phyloP scores from a whole-genome alignment of 2,329 filamentous ascomycete species.

The Zymoseptoria brevis region DNA sequence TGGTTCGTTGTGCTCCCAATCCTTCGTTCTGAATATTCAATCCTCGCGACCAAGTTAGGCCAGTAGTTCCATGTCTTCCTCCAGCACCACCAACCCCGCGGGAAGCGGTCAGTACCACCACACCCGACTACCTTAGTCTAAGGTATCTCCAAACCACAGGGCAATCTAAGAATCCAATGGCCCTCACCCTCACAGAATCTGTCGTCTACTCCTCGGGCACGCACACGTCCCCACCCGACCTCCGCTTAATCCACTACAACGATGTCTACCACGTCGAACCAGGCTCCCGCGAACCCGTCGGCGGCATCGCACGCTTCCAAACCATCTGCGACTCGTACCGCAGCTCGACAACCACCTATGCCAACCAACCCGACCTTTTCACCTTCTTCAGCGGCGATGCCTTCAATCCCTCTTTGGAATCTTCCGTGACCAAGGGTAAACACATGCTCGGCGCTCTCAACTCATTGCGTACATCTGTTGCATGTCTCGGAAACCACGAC shows the following conservation, averaged over 20 bases:
- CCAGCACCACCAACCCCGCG: not conserved
- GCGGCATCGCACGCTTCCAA: constrained; percentile 74
- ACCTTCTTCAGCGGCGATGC: constrained; percentile 88
- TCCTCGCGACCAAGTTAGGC: not conserved
- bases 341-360: constrained; percentile 45
- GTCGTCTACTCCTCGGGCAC: constrained; percentile 16
- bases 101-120: not conserved
- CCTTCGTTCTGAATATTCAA: not conserved
- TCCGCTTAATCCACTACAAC: constrained; percentile 84
- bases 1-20: not conserved
- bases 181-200: constrained; percentile 18
- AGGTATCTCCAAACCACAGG: not conserved
- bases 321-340: constrained; percentile 65
- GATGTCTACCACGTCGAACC: constrained; percentile 86
- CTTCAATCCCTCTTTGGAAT: constrained; percentile 86
- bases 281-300: constrained; percentile 69
- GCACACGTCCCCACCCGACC: constrained; percentile 47
- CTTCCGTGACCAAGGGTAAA: constrained; percentile 75
- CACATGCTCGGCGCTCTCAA: constrained; percentile 89
- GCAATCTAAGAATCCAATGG: too few species aligned
- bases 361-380: constrained; percentile 57
- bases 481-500: constrained; percentile 89
- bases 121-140: too few species aligned
- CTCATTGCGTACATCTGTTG: constrained; percentile 64
- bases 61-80: not conserved